Percentiles rank a stretch among this genome's conserved stretches.
Conservation (phyloP, 306 rosid genomes). For the Cicer cuneatum region DNA sequence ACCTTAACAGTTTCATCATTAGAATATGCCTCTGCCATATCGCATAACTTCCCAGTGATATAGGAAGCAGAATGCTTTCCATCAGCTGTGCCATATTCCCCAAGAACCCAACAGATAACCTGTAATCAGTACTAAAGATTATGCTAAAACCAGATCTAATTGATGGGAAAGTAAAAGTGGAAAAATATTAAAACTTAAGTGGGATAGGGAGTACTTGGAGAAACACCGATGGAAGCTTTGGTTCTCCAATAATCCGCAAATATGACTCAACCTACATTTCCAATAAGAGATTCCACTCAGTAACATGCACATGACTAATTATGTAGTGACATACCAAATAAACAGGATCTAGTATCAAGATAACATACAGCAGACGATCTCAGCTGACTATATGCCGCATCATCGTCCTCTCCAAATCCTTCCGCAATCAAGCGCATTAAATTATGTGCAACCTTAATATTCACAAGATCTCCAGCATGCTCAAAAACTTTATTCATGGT, state of each 20-base stretch:
- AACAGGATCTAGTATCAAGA: constrained; percentile 42
- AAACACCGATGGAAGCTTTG: constrained; percentile 90
- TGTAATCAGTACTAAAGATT: constrained; percentile 56
- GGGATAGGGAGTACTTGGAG: constrained; percentile 70
- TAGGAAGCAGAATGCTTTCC: constrained; percentile 83
- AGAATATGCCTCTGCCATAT: constrained; percentile 93
- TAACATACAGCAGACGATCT: constrained; percentile 96
- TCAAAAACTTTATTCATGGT: constrained; percentile 99
- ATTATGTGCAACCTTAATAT: constrained; percentile 95
- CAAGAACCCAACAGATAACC: constrained; percentile 99
- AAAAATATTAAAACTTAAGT: constrained; percentile 32
- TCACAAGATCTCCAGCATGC: constrained; percentile 99
- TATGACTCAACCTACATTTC: constrained; percentile 83
- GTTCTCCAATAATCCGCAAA: constrained; percentile 82
- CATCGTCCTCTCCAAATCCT: constrained; percentile 96
- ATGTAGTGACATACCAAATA: constrained; percentile 4
- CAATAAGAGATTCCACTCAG: constrained; percentile 39
- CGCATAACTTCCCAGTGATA: constrained; percentile 88
- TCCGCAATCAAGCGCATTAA: constrained; percentile 96
- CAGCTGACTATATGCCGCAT: constrained; percentile 79
- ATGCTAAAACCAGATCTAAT: constrained; percentile 38
- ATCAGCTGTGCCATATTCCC: constrained; percentile 94
- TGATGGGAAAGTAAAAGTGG: constrained; percentile 26
- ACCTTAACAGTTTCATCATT: constrained; percentile 92
- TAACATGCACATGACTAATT: constrained; percentile 14